These are phyloP conservation scores for Backusella westeae DNA, from an alignment of 192 early-diverging fungal species.

Conservation along the genomic window DNA sequence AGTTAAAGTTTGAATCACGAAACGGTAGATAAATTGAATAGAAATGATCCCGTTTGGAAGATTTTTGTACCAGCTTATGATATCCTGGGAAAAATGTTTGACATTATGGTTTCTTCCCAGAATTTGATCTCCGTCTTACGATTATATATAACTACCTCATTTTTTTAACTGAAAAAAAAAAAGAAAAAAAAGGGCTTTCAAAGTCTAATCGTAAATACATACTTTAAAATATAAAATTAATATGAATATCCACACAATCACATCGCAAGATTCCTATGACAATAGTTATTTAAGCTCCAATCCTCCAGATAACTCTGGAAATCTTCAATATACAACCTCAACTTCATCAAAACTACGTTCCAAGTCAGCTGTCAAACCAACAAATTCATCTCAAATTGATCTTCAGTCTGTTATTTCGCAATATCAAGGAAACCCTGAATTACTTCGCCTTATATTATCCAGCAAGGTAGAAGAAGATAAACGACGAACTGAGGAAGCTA, in stretches of 20 bases:
- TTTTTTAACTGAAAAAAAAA: neutral
- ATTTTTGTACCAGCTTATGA: conserved; percentile 6
- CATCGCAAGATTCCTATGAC: neutral
- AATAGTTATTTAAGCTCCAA: conserved; percentile 5
- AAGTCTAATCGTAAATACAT: neutral
- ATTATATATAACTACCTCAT: neutral
- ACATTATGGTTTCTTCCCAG: conserved; percentile 9
- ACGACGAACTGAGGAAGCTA: conserved; percentile 55
- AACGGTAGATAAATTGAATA: neutral
- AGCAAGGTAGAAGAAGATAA: conserved; percentile 59
- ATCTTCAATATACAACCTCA: neutral
- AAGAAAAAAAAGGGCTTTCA: neutral
- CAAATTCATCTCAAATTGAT: conserved; percentile 20
- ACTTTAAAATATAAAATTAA: neutral
- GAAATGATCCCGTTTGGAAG: conserved; percentile 1
- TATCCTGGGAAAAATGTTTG: conserved; percentile 15
- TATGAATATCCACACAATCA: conserved; percentile 13
- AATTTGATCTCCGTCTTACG: conserved; percentile 6
- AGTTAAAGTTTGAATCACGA: neutral
- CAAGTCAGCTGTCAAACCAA: conserved; percentile 12
- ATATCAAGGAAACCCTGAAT: conserved; percentile 48
- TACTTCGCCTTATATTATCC: conserved; percentile 50
- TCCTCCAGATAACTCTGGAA: neutral
- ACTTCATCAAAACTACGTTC: neutral
- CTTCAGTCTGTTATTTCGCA: conserved; percentile 48